Evolutionary conservation across 2,329 filamentous ascomycete genomes (phyloP).

Genomic region (Aspergillus clavatus): DNA sequence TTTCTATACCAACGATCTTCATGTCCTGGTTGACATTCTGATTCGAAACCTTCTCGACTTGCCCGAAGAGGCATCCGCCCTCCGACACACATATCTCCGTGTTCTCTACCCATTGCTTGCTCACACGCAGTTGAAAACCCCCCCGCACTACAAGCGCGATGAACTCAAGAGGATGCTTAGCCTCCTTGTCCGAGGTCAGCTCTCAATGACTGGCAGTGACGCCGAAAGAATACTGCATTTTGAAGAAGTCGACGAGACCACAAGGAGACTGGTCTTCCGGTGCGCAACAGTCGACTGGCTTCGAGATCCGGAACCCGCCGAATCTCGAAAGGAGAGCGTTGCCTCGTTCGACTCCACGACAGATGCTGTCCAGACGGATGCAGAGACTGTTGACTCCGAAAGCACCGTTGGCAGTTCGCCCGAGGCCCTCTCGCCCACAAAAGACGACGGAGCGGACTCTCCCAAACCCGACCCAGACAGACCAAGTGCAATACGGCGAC

Average conservation of each 20-base stretch:
- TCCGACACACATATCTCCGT: constrained; percentile 90
- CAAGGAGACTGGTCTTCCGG: constrained; percentile 43
- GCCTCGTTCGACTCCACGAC: constrained; percentile 7
- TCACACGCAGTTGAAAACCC: constrained; percentile 81
- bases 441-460: constrained; percentile 27
- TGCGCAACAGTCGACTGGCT: constrained; percentile 47
- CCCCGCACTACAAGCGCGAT: constrained; percentile 85
- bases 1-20: constrained; percentile 96
- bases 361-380: constrained; percentile 8
- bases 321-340: constrained; percentile 11
- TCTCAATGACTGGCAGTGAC: constrained; percentile 52
- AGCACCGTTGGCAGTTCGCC: constrained; percentile 31
- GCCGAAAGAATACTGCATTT: constrained; percentile 46
- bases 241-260: constrained; percentile 48
- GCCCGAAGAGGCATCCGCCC: constrained; percentile 66
- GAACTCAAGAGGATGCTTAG: constrained; percentile 74
- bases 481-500: constrained; percentile 24
- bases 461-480: constrained; percentile 23
- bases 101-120: constrained; percentile 86
- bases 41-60: constrained; percentile 95
- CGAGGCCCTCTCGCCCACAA: constrained; percentile 46
- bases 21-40: constrained; percentile 90
- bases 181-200: constrained; percentile 67
- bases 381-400: constrained; percentile 21
- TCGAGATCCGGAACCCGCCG: constrained; percentile 27